Evolutionary conservation across 257 asterid genomes (phyloP).

Genomic region (Eustoma russellianum): DNA sequence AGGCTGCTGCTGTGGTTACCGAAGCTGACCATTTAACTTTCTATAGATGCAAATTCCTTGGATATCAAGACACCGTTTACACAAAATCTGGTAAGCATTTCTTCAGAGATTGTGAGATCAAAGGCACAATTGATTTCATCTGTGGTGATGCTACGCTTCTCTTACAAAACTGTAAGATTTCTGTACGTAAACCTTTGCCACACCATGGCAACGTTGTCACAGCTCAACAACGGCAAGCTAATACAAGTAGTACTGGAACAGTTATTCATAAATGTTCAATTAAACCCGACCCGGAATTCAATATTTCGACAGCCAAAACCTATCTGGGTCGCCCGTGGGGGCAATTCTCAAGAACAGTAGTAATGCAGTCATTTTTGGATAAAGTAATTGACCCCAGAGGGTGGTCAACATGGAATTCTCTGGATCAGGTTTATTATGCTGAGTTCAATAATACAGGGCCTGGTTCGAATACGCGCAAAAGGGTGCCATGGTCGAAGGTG

Average conservation of each 20-base stretch:
- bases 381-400: not conserved
- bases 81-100: not conserved
- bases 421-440: not conserved
- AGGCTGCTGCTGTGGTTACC: slow-evolving; percentile 5
- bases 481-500: slow-evolving; percentile 4
- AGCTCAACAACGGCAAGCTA: not conserved
- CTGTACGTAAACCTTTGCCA: not conserved
- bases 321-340: slow-evolving; percentile 16
- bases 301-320: not conserved
- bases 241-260: not conserved
- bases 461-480: not conserved
- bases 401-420: not conserved
- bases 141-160: slow-evolving; percentile 3
- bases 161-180: slow-evolving; percentile 3
- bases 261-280: slow-evolving; percentile 6
- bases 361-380: slow-evolving; percentile 1
- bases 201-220: slow-evolving; percentile 1
- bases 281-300: too few relatives aligned
- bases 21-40: not conserved
- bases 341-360: not conserved
- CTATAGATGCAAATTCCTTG: slow-evolving; percentile 9
- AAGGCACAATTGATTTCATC: slow-evolving; percentile 14
- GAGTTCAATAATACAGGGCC: slow-evolving; percentile 4
- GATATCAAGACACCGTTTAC: slow-evolving; percentile 13
- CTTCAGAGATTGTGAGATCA: slow-evolving; percentile 11